These are phyloP conservation scores for Craspedostauros australis DNA, from an alignment of 108 stramenopile genomes.

Conservation along the genomic window DNA sequence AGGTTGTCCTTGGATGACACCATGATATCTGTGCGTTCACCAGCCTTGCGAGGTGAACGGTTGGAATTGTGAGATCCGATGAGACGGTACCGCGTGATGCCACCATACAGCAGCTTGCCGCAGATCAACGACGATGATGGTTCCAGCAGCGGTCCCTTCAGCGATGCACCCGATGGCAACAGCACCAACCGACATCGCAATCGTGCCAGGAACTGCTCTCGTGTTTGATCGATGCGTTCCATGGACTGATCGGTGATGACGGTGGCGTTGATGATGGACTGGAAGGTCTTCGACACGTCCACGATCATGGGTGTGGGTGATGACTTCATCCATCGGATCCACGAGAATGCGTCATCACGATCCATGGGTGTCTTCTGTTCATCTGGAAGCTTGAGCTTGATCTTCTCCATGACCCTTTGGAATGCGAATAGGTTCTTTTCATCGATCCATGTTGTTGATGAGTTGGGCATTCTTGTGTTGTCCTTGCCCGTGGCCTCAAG, in stretches of 20 bases:
- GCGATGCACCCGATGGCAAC: conserved; percentile 46
- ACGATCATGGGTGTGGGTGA: conserved; percentile 45
- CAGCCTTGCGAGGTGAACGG: conserved; percentile 30
- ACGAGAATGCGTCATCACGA: conserved; percentile 41
- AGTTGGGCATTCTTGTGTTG: conserved; percentile 25
- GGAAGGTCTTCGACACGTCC: conserved; percentile 45
- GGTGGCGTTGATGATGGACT: conserved; percentile 30
- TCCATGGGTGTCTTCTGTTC: too few species aligned
- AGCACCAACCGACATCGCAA: conserved; percentile 50
- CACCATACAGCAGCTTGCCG: conserved; percentile 77
- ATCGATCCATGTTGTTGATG: conserved; percentile 74
- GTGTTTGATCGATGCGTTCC: conserved; percentile 16
- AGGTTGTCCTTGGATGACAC: conserved; percentile 3
- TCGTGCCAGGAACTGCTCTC: conserved; percentile 40
- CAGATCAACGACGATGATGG: conserved; percentile 57
- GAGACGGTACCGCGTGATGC: conserved; percentile 58
- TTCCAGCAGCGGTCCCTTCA: conserved; percentile 30
- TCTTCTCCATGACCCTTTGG: conserved; percentile 38
- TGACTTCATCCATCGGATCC: conserved; percentile 64
- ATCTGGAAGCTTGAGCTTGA: conserved; percentile 39
- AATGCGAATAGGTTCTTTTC: conserved; percentile 53
- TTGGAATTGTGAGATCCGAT: conserved; percentile 16
- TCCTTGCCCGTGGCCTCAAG: conserved; percentile 46
- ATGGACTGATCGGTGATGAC: conserved; percentile 22
- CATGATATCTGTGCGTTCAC: conserved; percentile 39